phyloP scores from a whole-genome alignment of 345 rosid species.

The Acer yangbiense region DNA sequence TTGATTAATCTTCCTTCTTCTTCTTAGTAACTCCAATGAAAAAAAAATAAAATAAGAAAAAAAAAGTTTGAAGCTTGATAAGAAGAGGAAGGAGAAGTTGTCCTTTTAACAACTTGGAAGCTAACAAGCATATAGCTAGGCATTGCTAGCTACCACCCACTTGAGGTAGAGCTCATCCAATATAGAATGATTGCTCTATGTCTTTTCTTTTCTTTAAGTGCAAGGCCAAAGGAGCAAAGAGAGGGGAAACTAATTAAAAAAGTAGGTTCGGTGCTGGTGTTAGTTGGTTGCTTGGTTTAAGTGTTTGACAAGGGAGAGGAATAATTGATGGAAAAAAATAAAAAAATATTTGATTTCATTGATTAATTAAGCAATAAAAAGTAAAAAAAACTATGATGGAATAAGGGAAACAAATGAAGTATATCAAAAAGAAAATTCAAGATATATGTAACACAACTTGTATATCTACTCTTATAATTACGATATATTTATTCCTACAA shows the following conservation, averaged over 20 bases:
- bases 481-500: too few species aligned
- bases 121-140: background rate
- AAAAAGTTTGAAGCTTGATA: slow-evolving; percentile 7
- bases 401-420: background rate
- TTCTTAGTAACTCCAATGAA: background rate
- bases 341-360: slow-evolving; percentile 6
- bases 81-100: background rate
- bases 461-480: too few species aligned
- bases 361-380: slow-evolving; percentile 26
- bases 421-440: too few species aligned
- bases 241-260: slow-evolving; percentile 13
- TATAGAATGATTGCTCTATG: slow-evolving; percentile 34
- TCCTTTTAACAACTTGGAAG: slow-evolving; percentile 25
- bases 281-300: slow-evolving; percentile 48
- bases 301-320: slow-evolving; percentile 41
- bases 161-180: slow-evolving; percentile 17
- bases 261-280: slow-evolving; percentile 48
- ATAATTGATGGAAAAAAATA: slow-evolving; percentile 17
- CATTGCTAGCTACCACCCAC: slow-evolving; percentile 25
- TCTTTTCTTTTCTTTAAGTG: slow-evolving; percentile 43
- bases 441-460: too few species aligned
- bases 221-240: slow-evolving; percentile 37
- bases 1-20: background rate
- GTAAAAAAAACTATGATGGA: slow-evolving; percentile 9
- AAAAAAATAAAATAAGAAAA: too few species aligned